Conservation (phyloP, 495 filamentous ascomycete genomes). For the Bathelium albidoporum region DNA sequence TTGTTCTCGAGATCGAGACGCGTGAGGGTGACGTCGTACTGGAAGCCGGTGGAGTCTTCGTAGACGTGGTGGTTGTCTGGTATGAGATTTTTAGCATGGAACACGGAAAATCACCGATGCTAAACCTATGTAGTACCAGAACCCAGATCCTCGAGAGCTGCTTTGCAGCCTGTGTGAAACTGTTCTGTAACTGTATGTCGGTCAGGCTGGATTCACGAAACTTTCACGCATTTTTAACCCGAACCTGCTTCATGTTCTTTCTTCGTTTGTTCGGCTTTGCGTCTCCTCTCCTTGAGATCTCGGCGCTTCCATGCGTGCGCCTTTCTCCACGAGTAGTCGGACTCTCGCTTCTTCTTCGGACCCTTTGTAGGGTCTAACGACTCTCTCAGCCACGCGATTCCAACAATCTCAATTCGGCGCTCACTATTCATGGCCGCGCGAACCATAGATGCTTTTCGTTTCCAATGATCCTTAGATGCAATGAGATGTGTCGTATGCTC, state of each 20-base stretch:
- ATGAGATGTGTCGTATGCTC: constrained; percentile 48
- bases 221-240: constrained; percentile 2
- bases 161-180: constrained; percentile 3
- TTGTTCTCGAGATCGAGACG: constrained; percentile 33
- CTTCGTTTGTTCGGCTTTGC: constrained; percentile 20
- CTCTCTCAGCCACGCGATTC: constrained; percentile 55
- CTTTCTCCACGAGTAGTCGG: constrained; percentile 36
- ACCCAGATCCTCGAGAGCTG: constrained; percentile 13
- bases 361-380: constrained; percentile 42
- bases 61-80: constrained; percentile 41
- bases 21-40: constrained; percentile 39
- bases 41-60: constrained; percentile 37
- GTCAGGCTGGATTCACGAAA: not conserved
- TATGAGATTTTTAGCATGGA: not conserved
- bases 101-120: not conserved
- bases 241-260: constrained; percentile 5
- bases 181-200: not conserved
- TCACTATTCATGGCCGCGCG: not conserved
- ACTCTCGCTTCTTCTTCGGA: constrained; percentile 31
- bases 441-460: constrained; percentile 26
- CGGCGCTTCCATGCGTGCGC: constrained; percentile 8
- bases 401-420: constrained; percentile 42
- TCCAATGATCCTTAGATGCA: constrained; percentile 41
- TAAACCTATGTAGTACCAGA: constrained; percentile 15
- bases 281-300: constrained; percentile 22